Evolutionary conservation across 306 rosid species (phyloP), one percentile per base, ranked within the genome.

Genomic region (Prinsepia uniflora): DNA sequence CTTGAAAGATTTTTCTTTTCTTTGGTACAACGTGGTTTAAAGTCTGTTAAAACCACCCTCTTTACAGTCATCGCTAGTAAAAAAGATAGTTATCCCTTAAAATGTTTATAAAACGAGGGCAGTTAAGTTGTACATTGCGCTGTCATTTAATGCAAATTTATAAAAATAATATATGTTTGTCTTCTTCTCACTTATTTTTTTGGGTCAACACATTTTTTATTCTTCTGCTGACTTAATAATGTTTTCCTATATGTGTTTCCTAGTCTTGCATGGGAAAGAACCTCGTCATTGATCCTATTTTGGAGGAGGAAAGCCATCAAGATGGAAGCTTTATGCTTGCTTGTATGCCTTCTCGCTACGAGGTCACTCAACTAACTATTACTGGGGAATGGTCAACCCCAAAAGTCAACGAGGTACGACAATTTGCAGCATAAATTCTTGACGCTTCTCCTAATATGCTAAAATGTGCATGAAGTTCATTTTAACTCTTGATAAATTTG

Each of bases 351-450:
- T 86, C 96, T 68, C 96, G 92, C 59, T 87, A 89, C 5, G 97
- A 95, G 86, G 84, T 95, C 74, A 95, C 97, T 83, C 99, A 95
- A 74, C 89, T 94, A 57, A 84, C 88, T 15, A 77, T 94, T 69
- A 90, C 96, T 0, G 98, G 98, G 67, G 97, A 91, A 75, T 95
- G 99, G 99, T 91, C 97, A 67, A 78, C 92, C 18, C 76, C 90
- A 59, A 86, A 83, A 73, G 43, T 86, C 59, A 76, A 76, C 5
- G 82, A 86, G 87, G 90, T 86, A 64, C n/a, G 46, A 53, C 78
- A 19, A 58, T 30, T 30, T 3, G 36, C 36, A 30, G 36, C 2
- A 7, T n/a, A 58, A 59, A 42, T 59, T 10, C 4, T 13, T 61
- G 65, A 55, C 15, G 10, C 39, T 55, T 9, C 22, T 61, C 10